phyloP scores from a whole-genome alignment of 345 rosid species.

The Citrus reticulata region DNA sequence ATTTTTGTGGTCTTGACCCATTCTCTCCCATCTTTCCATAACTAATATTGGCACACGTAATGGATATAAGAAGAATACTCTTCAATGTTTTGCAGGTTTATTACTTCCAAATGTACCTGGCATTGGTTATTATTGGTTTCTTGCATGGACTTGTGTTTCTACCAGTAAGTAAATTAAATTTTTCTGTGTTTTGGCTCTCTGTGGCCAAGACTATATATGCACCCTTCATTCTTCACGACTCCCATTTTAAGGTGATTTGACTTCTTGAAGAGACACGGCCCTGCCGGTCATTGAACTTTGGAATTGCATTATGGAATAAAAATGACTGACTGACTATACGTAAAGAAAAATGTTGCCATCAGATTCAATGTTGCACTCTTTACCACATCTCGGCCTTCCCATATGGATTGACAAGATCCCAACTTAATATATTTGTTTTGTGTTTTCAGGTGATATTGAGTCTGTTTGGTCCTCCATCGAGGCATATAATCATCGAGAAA shows the following conservation, averaged over 20 bases:
- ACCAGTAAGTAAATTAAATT: constrained; percentile 57
- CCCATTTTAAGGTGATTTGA: background rate
- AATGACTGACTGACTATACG: background rate
- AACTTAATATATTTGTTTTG: background rate
- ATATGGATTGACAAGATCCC: background rate
- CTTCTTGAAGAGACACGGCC: background rate
- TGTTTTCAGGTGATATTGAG: constrained; percentile 75
- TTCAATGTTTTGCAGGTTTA: constrained; percentile 60
- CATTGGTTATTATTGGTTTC: constrained; percentile 82
- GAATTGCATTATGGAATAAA: background rate
- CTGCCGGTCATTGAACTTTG: background rate
- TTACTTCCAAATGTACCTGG: constrained; percentile 93
- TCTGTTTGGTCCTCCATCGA: constrained; percentile 69
- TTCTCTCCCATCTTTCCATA: constrained; percentile 14
- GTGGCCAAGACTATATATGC: background rate
- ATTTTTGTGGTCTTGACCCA: constrained; percentile 67
- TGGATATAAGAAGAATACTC: background rate
- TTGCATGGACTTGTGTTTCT: constrained; percentile 88
- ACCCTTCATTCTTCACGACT: background rate
- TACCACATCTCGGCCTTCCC: background rate
- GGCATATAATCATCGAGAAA: constrained; percentile 20
- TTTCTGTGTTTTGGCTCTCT: background rate
- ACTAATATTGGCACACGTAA: background rate
- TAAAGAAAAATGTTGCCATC: too few species aligned
- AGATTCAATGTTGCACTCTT: background rate